Evolutionary conservation across 768 basidiomycete species (phyloP), one percentile per base, ranked within the genome.

Genomic region (Amanita fuliginea): DNA sequence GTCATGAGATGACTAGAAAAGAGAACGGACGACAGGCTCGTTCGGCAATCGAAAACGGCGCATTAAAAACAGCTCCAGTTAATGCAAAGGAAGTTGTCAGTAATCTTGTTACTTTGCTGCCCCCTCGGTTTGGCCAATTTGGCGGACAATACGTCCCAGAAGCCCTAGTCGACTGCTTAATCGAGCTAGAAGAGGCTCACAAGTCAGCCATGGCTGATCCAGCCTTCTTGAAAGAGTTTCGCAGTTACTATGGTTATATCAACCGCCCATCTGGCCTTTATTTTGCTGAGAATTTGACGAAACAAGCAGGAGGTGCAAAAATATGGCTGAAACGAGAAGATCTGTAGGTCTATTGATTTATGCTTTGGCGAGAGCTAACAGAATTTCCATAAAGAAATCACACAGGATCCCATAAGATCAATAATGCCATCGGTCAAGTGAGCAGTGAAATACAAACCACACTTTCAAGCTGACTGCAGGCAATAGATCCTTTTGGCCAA

Each of bases 261-360:
- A 96, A 96, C 66, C 75, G 96, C 9, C 95, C 95, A 2, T 92
- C 88, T 10, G 81, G 86, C 56, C 66, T 98, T 41, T 98, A 98
- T 68, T 73, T 88, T 60, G 94, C 96, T 0, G 84, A 93, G 62
- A 81, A 90, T 50, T 70, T 99, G 51, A 96, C 93, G 1, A 83
- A 88, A 57, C 74, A 90, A 57, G 87, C 83, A 8, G 91, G 90
- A 18, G 96, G 96, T 19, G 95, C 96, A 9, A 88, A 80, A 51
- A 96, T 99, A 57, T 99, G 96, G 96, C 69, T 99, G 58, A 99
- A 99, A 73, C 81, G 93, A 41, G 95, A 94, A 67, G 92, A 95
- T 58, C 60, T 95, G 85, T 86, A 54, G 54, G 84, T 63, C 16
- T 40, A 21, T 34, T 18, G 21, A 35, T 34, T 11, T 42, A 39